Evolutionary conservation across 2,329 filamentous ascomycete species (phyloP).

Genomic region (Stagonosporopsis vannaccii): DNA sequence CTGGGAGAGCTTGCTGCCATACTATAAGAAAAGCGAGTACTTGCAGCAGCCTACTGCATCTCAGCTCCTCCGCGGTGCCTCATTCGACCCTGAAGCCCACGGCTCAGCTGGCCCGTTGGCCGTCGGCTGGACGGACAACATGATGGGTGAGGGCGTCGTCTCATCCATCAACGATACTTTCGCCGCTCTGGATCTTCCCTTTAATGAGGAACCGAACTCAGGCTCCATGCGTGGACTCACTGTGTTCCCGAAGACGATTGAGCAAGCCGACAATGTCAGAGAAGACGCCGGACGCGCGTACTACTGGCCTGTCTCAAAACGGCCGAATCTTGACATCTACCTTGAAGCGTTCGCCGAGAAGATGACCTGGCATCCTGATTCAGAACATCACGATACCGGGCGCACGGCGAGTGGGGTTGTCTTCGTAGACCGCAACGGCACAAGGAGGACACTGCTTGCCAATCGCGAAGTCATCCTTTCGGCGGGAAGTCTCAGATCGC

Average conservation of each 20-base stretch:
- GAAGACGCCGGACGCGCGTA: background rate
- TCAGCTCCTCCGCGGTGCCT: background rate
- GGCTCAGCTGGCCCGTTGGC: background rate
- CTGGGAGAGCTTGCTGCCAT: slow-evolving; percentile 39
- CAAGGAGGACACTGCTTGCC: background rate
- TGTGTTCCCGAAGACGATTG: background rate
- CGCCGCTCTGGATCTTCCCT: background rate
- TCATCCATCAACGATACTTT: background rate
- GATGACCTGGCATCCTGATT: background rate
- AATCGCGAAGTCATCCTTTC: background rate
- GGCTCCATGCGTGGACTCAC: background rate
- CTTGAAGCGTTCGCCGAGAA: background rate
- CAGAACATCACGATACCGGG: no score
- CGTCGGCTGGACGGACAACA: background rate
- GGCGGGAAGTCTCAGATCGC: background rate
- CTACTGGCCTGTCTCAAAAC: background rate
- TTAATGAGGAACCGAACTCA: background rate
- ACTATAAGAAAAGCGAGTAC: slow-evolving; percentile 27
- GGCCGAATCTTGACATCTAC: background rate
- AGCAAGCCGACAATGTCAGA: background rate
- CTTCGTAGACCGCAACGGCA: background rate
- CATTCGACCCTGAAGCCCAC: background rate
- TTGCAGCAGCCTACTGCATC: background rate
- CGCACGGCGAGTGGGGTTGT: background rate
- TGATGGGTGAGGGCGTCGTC: background rate